Evolutionary conservation across 2,329 filamentous ascomycete genomes (phyloP), one percentile per base, ranked within the genome.

Genomic region (Colletotrichum sp.): DNA sequence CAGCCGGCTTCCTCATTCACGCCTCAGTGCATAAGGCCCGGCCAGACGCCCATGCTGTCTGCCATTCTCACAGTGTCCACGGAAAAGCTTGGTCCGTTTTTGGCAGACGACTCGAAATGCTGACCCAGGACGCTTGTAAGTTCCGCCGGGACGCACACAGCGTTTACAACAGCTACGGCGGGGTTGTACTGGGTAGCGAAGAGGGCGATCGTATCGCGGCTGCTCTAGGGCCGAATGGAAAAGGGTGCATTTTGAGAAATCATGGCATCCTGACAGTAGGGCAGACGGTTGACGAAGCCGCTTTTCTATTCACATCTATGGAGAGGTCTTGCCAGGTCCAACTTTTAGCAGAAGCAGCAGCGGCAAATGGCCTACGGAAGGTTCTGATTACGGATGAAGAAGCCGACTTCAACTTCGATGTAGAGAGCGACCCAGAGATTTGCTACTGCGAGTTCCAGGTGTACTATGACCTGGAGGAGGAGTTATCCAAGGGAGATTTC

Each of bases 251-350:
- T 39, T 83, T 95, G 62, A 87, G 92, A 73, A 95, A 95, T 81
- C 94, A 95, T 79, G 94, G 94, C 0, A 84, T 95, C 13, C 80
- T 95, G 64, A 95, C 93, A 0, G 93, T 94, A 0, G 94, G 94
- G 0, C 80, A 82, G 6, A 95, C 93, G 0, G 93, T 95, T 3
- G 94, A 95, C 78, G 94, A 95, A 83, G 93, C 94, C 0, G 93
- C 93, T 0, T 95, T 92, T 81, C 83, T 94, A 71, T 95, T 93
- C 81, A 92, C 91, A 0, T 85, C 92, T 7, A 88, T 95, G 84
- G 93, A 95, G 82, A 88, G 91, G 32, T 91, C 89, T 15, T 95
- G 93, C 81, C 88, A 91, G 70, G 88, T 93, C 15, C 94, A 95
- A 82, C 84, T 95, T 49, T 85, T 91, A 72, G 90, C 91, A n/a